Percentiles rank a stretch among this genome's conserved stretches.
phyloP scores from a whole-genome alignment of 2,329 filamentous ascomycete genomes.

The Cryphonectria parasitica region DNA sequence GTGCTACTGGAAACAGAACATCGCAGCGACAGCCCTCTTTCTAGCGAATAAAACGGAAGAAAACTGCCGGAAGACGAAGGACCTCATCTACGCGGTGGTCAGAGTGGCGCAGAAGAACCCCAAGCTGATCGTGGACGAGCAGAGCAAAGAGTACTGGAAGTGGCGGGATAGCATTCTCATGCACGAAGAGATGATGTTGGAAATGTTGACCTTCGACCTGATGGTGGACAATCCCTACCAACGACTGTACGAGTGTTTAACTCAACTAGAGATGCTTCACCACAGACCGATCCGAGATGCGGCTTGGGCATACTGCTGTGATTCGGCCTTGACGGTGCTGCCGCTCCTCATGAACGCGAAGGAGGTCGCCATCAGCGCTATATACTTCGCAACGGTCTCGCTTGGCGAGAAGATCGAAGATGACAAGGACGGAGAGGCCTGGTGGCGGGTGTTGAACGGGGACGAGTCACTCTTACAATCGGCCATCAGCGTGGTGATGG shows the following conservation, averaged over 20 bases:
- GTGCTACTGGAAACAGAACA: conserved; percentile 55
- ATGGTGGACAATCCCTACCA: conserved; percentile 88
- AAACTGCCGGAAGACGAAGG: conserved; percentile 93
- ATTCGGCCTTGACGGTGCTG: conserved; percentile 81
- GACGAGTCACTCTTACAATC: conserved; percentile 70
- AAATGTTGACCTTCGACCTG: conserved; percentile 90
- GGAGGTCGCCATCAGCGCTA: conserved; percentile 80
- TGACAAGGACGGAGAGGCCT: conserved; percentile 68
- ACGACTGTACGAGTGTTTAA: conserved; percentile 79
- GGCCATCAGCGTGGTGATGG: conserved; percentile 77
- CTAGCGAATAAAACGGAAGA: conserved; percentile 97
- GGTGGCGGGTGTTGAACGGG: conserved; percentile 83
- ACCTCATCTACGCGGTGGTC: conserved; percentile 90
- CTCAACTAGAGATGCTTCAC: conserved; percentile 72
- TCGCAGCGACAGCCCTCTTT: conserved; percentile 89
- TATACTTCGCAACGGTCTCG: conserved; percentile 84
- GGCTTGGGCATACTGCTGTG: conserved; percentile 93
- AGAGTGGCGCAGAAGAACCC: conserved; percentile 94
- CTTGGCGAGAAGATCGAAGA: conserved; percentile 78
- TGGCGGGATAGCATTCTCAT: conserved; percentile 94
- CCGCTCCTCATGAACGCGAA: conserved; percentile 79
- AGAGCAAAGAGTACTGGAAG: conserved; percentile 97
- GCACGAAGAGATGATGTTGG: conserved; percentile 90
- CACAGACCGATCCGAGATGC: conserved; percentile 83
- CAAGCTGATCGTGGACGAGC: conserved; percentile 88